phyloP scores from a whole-genome alignment of 108 stramenopile genomes.

The Asterionellopsis glacialis region DNA sequence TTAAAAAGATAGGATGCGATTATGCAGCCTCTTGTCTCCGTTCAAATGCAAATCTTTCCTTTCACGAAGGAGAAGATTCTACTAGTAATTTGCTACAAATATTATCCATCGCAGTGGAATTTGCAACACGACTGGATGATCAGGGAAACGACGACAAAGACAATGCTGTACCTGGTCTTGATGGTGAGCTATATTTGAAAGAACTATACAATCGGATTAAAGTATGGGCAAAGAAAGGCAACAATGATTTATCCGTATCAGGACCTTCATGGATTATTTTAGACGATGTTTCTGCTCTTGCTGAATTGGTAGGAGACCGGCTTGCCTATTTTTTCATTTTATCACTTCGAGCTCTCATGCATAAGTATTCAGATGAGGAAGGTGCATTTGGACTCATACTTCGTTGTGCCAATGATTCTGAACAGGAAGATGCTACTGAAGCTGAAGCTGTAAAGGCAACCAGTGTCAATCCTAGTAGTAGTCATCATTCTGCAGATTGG shows the following conservation, averaged over 20 bases:
- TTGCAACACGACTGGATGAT: conserved; percentile 8
- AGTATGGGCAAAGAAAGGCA: conserved; percentile 7
- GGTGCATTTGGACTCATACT: conserved; percentile 24
- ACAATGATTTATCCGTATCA: not conserved
- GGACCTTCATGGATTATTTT: conserved; percentile 36
- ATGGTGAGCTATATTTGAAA: conserved; percentile 28
- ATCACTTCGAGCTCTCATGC: conserved; percentile 22
- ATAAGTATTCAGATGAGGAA: not conserved
- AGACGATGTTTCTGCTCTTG: conserved; percentile 61
- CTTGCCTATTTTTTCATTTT: conserved; percentile 48
- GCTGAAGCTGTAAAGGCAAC: conserved; percentile 2
- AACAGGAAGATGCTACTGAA: conserved; percentile 23
- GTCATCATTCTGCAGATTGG: conserved; percentile 21
- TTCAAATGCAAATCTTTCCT: not conserved
- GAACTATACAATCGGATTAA: conserved; percentile 19
- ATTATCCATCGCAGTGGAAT: conserved; percentile 18
- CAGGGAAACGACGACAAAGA: not conserved
- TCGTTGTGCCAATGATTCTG: conserved; percentile 35
- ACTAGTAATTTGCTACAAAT: conserved; percentile 4
- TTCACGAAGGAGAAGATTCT: not conserved
- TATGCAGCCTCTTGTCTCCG: conserved; percentile 18
- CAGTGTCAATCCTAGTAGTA: conserved; percentile 1
- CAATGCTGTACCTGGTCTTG: too few relatives aligned
- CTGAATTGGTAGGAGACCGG: conserved; percentile 35
- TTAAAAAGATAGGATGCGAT: conserved; percentile 41